A percentile compares a stretch with the other conserved stretches of the same genome.
These are phyloP conservation scores for Vanrija pseudolonga DNA, from an alignment of 1,284 basidiomycete genomes.

Conservation along the genomic window DNA sequence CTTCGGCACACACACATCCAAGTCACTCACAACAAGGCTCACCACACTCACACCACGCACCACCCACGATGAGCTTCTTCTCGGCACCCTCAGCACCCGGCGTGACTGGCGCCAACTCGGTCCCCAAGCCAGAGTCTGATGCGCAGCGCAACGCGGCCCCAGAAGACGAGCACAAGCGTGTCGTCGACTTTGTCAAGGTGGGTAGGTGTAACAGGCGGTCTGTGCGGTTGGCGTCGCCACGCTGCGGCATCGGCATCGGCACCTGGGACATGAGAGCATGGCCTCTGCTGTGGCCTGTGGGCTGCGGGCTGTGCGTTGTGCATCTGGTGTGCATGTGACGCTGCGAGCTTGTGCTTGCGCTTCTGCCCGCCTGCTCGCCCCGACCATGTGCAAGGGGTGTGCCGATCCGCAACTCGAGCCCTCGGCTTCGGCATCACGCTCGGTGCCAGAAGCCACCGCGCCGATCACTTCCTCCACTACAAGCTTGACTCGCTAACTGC, in stretches of 20 bases:
- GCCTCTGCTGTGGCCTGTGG: too few relatives aligned
- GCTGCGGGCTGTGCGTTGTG: too few relatives aligned
- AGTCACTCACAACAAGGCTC: not conserved
- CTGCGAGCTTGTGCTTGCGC: not conserved
- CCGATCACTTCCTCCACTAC: too few relatives aligned
- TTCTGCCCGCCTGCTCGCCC: too few relatives aligned
- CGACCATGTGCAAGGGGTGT: too few relatives aligned
- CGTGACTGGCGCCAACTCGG: constrained; percentile 31
- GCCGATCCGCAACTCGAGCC: not conserved
- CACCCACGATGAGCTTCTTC: not conserved
- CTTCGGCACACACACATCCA: not conserved
- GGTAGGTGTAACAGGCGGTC: constrained; percentile 15
- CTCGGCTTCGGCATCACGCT: too few relatives aligned
- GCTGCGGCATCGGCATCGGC: too few relatives aligned
- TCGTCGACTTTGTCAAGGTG: constrained; percentile 41
- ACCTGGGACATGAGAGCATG: too few relatives aligned
- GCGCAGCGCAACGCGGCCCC: constrained; percentile 34
- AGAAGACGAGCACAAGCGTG: constrained; percentile 31
- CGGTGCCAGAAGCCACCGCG: too few relatives aligned
- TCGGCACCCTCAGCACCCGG: not conserved
- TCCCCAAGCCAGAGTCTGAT: constrained; percentile 37
- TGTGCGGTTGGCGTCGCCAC: not conserved
- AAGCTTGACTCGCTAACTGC: too few relatives aligned
- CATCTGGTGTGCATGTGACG: too few relatives aligned
- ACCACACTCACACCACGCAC: not conserved